Evolutionary conservation across 116 monocot genomes (phyloP), one percentile per base, ranked within the genome.

Genomic region (Cymodocea nodosa): DNA sequence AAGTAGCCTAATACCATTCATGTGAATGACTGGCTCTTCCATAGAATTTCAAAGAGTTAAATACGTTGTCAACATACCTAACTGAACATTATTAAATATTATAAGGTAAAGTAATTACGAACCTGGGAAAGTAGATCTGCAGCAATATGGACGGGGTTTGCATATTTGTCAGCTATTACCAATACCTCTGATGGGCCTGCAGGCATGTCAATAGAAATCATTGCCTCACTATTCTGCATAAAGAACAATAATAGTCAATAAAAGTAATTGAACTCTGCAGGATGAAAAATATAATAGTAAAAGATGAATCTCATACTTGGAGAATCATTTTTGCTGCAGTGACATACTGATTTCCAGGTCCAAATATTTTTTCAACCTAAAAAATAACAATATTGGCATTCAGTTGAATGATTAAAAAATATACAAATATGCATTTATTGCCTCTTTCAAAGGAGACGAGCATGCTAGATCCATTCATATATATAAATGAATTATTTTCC

Each of bases 291-390:
- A 4, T 7, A 6, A 20, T 0, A 20, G 23, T 60, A 4, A 6
- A 24, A 14, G 50, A 64, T 20, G 5, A 52, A 54, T 30, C 52
- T 7, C 81, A 54, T 83, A 90, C 95, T 70, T 97, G 95, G 44
- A 97, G 87, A 80, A 90, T 82, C 97, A 97, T 97, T 82, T 97
- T 97, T 52, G 97, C 97, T 71, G 85, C 97, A 60, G 91, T 97
- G 51, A 97, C 97, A 80, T 97, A 97, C 63, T 97, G 97, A 73
- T 97, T 97, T 80, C 91, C 91, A 58, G 91, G 97, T 25, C 88
- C 97, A 70, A 91, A 83, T 52, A 97, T 84, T 79, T 97, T 91
- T n/a, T 97, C 97, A 61, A 84, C 95, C 95, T 97, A 80, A 36
- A 72, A 49, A 17, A 40, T 62, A 15, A 11, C 36, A 62, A 10